Evolutionary conservation across 495 filamentous ascomycete genomes (phyloP).

Genomic region (Xylaria acuta): DNA sequence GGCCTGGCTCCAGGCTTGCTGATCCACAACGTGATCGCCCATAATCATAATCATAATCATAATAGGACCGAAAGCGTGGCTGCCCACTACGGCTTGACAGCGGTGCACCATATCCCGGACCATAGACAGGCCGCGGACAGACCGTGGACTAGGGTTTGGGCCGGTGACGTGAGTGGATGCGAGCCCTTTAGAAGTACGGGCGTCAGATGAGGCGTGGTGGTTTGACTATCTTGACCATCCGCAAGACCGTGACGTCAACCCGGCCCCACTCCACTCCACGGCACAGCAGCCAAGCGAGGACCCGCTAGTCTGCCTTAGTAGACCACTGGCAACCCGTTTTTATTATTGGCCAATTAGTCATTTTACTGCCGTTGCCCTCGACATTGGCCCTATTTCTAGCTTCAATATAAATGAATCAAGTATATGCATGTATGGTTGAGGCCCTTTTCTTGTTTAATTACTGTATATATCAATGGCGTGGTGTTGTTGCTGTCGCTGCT

Average conservation of each 20-base stretch:
- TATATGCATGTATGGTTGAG: neutral
- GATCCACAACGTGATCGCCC: conserved; percentile 12
- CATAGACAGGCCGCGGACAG: neutral
- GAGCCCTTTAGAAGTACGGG: conserved; percentile 11
- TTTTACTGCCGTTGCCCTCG: too few relatives aligned
- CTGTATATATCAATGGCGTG: neutral
- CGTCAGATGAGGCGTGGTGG: conserved; percentile 21
- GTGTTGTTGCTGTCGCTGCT: neutral
- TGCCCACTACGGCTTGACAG: neutral
- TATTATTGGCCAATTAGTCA: too few relatives aligned
- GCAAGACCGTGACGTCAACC: conserved; percentile 13
- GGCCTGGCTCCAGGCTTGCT: conserved; percentile 7
- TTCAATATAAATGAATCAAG: too few relatives aligned
- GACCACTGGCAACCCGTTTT: neutral
- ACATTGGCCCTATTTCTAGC: too few relatives aligned
- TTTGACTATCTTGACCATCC: neutral
- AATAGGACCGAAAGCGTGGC: conserved; percentile 22
- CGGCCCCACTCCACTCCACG: neutral
- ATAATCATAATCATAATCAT: too few relatives aligned
- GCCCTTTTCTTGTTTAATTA: neutral
- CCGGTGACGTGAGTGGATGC: conserved; percentile 17
- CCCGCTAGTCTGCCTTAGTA: conserved; percentile 1
- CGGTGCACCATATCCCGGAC: neutral
- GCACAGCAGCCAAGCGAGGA: neutral
- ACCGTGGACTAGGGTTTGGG: neutral